Base-by-base conservation (phyloP, 2,329 filamentous ascomycete genomes). In the Calonectria montana region DNA sequence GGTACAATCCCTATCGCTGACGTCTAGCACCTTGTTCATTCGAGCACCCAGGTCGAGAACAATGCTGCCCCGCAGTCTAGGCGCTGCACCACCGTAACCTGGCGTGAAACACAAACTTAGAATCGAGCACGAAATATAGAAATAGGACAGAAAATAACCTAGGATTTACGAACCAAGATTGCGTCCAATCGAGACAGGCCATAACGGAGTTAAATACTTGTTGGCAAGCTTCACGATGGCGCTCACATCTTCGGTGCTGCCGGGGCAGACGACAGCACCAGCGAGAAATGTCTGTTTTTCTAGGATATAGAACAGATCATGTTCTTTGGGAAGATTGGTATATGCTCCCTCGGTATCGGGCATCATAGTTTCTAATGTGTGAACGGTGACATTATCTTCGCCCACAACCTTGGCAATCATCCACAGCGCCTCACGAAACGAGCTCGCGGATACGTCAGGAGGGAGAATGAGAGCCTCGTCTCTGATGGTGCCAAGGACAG, bases 81-180 rank as follows among this genome's bases (percentile, higher is more conserved):
- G 64, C 8, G 69, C 69, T 2, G 69, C 69, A 4, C 69, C 69
- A 7, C 69, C 69, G 31, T 71, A 71, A 12, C 68, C 68, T 67
- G 23, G 21, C 2, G 4, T 10, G 7, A 3, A 27, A 7, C 10
- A 21, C n/a, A 35, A 3, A 21, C 10, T 53, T 12, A 31, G 16
- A 10, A 4, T 8, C 27, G n/a, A 2, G 1, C 15, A 15, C 16
- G 10, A 31, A n/a, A n/a, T n/a, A 12, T 31, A 5, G 6, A 53
- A 5, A n/a, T 9, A 8, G 41, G 4, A 10, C 23, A 45, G 12
- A 31, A 8, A 57, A 9, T 37, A 4, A 3, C 10, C 7, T 7
- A 16, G 4, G 4, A 35, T 29, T n/a, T 10, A 47, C 39, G n/a
- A 29, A 63, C 64, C 64, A 3, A 63, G 45, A 15, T 71, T 71